Evolutionary conservation across 768 basidiomycete species (phyloP), one percentile per base, ranked within the genome.

Genomic region (Pulveroboletus sp.): DNA sequence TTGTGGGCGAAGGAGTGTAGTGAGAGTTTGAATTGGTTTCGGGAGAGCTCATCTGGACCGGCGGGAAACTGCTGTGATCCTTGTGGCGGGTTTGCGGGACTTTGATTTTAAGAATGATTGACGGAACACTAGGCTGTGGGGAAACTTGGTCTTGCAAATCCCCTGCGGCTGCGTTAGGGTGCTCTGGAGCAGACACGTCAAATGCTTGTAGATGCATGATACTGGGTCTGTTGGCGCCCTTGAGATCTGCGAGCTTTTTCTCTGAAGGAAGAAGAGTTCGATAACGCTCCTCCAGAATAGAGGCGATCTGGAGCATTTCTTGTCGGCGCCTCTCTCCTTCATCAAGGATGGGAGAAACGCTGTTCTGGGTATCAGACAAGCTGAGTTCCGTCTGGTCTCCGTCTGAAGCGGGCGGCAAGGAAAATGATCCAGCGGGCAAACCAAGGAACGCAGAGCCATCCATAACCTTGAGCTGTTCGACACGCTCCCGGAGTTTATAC

Each of bases 401-500:
- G 37, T 58, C 53, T 29, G 40, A 54, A 40, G n/a, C 60, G 33
- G 61, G 38, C 4, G 62, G 68, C 34, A 45, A 46, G n/a, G 80
- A 71, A 62, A 88, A 88, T 31, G 74, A 74, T 16, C 78, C 68
- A 6, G 81, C 76, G 34, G 84, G 78, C 38, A 87, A 70, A 23
- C 73, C 61, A 25, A 89, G 77, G 66, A 90, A 91, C 3, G 85
- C 82, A 45, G 77, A 67, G 40, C 76, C 67, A 50, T 90, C 87
- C 82, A 94, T 86, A 23, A 73, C 75, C 47, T 76, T 78, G 47
- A 94, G 75, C 60, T 93, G 87, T 43, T 94, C 90, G 51, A 94
- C 87, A 31, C 92, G 82, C 61, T 92, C 86, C 66, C 87, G 87
- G 60, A 95, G 81, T 63, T 92, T 91, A 71, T 93, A 92, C 57